Evolutionary conservation across 495 filamentous ascomycete species (phyloP).

Genomic region (Aspergillus cavernicola): DNA sequence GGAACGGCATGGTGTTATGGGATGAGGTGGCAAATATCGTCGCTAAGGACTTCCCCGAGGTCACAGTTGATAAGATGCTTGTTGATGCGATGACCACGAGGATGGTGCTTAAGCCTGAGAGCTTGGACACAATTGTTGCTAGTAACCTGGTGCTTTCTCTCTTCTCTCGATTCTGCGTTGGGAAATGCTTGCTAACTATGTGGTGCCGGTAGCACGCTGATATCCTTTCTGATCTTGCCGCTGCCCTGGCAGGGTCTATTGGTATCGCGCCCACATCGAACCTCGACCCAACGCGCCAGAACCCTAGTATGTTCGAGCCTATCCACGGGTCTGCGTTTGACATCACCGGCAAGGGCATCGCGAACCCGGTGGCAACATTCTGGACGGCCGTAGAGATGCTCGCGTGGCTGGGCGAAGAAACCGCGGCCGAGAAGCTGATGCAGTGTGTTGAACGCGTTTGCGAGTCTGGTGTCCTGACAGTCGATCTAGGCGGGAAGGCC

Average conservation of each 20-base stretch:
- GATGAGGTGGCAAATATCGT: conserved; percentile 49
- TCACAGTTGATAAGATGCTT: conserved; percentile 54
- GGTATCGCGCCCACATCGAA: conserved; percentile 61
- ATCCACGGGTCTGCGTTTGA: conserved; percentile 69
- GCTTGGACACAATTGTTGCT: conserved; percentile 54
- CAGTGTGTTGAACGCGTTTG: conserved; percentile 57
- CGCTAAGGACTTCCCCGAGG: conserved; percentile 49
- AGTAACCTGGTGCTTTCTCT: conserved; percentile 45
- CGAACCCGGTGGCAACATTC: conserved; percentile 69
- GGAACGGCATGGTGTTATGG: conserved; percentile 57
- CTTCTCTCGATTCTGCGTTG: background rate
- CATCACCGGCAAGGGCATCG: conserved; percentile 67
- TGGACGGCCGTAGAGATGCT: conserved; percentile 70
- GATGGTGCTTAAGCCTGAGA: conserved; percentile 53
- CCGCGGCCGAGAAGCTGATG: conserved; percentile 54
- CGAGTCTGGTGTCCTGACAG: conserved; percentile 55
- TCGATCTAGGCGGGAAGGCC: conserved; percentile 54
- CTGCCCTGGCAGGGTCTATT: conserved; percentile 52
- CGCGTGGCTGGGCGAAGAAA: conserved; percentile 56
- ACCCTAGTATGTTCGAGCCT: conserved; percentile 65
- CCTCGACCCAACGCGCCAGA: conserved; percentile 57
- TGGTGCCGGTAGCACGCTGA: conserved; percentile 42
- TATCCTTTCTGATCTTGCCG: conserved; percentile 57
- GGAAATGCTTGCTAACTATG: conserved; percentile 5
- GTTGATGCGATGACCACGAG: conserved; percentile 58